Evolutionary conservation across 2,329 filamentous ascomycete genomes (phyloP).

Genomic region (Chaetomium olivaceum): DNA sequence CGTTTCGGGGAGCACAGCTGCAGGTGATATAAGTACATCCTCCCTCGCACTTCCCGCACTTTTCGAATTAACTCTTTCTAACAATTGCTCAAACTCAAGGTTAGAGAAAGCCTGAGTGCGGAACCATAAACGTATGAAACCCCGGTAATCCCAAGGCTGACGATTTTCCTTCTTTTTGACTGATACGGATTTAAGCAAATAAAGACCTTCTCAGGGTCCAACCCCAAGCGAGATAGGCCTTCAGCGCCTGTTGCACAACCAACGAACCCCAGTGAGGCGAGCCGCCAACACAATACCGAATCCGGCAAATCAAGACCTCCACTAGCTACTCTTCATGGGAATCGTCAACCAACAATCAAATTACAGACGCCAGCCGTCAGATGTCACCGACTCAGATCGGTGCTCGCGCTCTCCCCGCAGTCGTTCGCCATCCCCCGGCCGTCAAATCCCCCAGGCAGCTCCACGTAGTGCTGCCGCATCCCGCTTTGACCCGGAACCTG

Average conservation of each 20-base stretch:
- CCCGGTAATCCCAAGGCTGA: not conserved
- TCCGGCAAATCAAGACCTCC: not conserved
- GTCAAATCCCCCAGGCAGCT: not conserved
- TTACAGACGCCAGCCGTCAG: not conserved
- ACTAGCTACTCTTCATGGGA: not conserved
- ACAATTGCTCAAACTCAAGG: not conserved
- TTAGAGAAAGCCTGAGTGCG: not conserved
- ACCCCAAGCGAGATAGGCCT: not conserved
- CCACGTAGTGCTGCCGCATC: not conserved
- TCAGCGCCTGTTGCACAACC: not conserved
- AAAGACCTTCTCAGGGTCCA: not conserved
- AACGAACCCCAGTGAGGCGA: slow-evolving; percentile 1
- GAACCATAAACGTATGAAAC: not conserved
- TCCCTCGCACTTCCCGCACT: not conserved
- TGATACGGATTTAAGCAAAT: not conserved
- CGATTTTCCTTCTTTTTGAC: not conserved
- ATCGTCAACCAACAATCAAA: not conserved
- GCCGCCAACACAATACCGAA: not conserved
- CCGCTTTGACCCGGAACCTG: slow-evolving; percentile 11
- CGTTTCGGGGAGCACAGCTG: slow-evolving; percentile 3
- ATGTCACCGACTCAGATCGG: slow-evolving; percentile 4
- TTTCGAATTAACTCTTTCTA: not conserved
- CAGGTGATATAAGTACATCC: not conserved
- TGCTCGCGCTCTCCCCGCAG: not conserved
- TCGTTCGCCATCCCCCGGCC: not conserved